A percentile compares a stretch with the other conserved stretches of the same genome.
Conservation (phyloP, 2,329 filamentous ascomycete species). For the Colletotrichum scovillei region DNA sequence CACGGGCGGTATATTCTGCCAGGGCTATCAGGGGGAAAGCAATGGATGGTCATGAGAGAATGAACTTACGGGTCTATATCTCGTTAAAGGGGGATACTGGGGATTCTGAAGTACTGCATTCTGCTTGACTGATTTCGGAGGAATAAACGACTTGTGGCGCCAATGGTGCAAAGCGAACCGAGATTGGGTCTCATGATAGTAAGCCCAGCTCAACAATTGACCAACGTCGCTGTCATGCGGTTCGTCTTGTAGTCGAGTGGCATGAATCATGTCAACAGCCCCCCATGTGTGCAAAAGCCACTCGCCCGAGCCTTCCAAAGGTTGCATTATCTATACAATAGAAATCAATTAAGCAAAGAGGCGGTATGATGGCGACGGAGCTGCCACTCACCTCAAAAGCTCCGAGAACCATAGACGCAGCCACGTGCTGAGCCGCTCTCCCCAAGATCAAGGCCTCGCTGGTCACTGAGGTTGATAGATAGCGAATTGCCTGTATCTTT, state of each 20-base stretch:
- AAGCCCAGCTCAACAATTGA: constrained; percentile 7
- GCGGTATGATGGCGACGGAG: rapidly evolving
- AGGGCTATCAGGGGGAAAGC: not conserved
- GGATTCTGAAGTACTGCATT: not conserved
- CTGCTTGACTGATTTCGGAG: not conserved
- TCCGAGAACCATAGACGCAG: constrained; percentile 21
- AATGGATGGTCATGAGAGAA: not conserved
- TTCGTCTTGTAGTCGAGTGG: not conserved
- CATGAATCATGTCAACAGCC: constrained; percentile 7
- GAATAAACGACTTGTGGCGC: not conserved
- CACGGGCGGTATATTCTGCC: not conserved
- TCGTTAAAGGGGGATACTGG: not conserved
- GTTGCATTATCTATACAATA: not conserved
- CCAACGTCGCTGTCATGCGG: not conserved
- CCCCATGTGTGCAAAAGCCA: constrained; percentile 21
- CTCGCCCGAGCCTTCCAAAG: not conserved
- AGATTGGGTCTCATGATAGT: constrained; percentile 13
- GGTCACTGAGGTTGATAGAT: not conserved
- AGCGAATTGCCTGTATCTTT: constrained; percentile 8
- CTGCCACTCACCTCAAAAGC: constrained; percentile 2
- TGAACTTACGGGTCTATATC: not conserved
- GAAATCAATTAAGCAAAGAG: no score
- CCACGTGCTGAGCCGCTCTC: not conserved
- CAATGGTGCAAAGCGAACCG: constrained; percentile 13
- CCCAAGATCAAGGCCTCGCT: not conserved